Evolutionary conservation across 2,329 filamentous ascomycete genomes (phyloP), one percentile per base, ranked within the genome.

Genomic region (Boeremia lycopersici): DNA sequence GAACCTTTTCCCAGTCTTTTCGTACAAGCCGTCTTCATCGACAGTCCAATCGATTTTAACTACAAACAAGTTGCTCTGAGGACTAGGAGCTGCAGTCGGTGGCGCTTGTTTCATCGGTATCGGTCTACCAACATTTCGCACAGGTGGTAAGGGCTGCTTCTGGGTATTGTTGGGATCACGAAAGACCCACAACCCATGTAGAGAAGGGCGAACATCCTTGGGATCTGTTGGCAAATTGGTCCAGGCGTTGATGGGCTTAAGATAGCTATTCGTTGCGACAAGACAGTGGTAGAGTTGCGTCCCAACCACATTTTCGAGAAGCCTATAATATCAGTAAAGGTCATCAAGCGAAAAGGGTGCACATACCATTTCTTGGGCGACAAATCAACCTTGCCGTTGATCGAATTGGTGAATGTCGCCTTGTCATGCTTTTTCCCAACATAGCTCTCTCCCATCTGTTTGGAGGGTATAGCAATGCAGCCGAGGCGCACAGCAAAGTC

Each of bases 1-100:
- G 44, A 59, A 74, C 12, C 56, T 57, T 0, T 62, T 48, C 3
- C 56, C 26, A 19, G 59, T 61, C 40, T 72, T 74, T 45, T 74
- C 71, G 38, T 68, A 73, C 5, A 43, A 2, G 4, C 65, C 68
- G 6, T 72, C 63, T 28, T 69, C 66, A 48, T 74, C 65, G 15
- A 69, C 57, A 1, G 63, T 69, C 69, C 69, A 74, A 29, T 72
- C 65, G 11, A 73, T 49, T 46, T 72, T 67, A 4, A 73, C 60
- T 3, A 73, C 57, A 19, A 67, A 55, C 4, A 61, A 31, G 13
- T 34, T 56, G 33, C 13, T 45, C 9, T 28, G 26, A 17, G 44
- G 26, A 12, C 28, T 34, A 19, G 3, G 4, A 28, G 17, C 17
- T 28, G 25, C 35, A 39, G 33, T 9, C 3, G 28, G 26, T 25